Evolutionary conservation across 768 basidiomycete species (phyloP).

Genomic region (Lentinula aciculospora): DNA sequence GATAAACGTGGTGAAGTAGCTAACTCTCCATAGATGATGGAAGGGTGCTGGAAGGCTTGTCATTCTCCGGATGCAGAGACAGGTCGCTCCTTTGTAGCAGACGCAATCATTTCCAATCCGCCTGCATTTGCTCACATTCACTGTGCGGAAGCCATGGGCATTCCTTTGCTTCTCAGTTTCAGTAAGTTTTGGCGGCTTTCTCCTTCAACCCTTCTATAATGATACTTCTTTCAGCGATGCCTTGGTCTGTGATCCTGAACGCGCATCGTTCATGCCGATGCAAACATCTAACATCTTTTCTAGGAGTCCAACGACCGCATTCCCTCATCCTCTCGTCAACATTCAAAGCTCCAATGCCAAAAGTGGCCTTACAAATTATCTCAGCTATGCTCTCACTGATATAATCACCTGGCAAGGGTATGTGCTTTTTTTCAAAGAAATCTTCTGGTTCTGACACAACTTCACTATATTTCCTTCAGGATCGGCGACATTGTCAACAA

Average conservation of each 20-base stretch:
- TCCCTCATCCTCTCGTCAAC: constrained; percentile 61
- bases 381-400: constrained; percentile 55
- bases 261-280: neutral
- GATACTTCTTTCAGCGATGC: constrained; percentile 45
- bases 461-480: constrained; percentile 15
- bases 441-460: too few species aligned
- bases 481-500: constrained; percentile 56
- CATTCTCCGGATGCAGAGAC: constrained; percentile 39
- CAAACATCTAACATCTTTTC: neutral
- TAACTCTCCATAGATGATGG: constrained; percentile 39
- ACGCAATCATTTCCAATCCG: constrained; percentile 65
- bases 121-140: constrained; percentile 64
- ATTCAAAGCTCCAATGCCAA: constrained; percentile 51
- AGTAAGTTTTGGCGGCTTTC: constrained; percentile 30
- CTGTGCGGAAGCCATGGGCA: constrained; percentile 57
- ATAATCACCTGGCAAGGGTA: constrained; percentile 59
- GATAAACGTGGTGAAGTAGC: too few species aligned
- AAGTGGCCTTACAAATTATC: constrained; percentile 47
- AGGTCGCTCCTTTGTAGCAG: constrained; percentile 45
- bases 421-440: constrained; percentile 5
- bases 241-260: constrained; percentile 34
- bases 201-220: neutral
- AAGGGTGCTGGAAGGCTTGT: constrained; percentile 54
- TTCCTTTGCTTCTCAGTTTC: constrained; percentile 52
- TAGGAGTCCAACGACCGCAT: constrained; percentile 46